Evolutionary conservation across 75 land plant genomes (phyloP).

Genomic region (Pinus tabuliformis): DNA sequence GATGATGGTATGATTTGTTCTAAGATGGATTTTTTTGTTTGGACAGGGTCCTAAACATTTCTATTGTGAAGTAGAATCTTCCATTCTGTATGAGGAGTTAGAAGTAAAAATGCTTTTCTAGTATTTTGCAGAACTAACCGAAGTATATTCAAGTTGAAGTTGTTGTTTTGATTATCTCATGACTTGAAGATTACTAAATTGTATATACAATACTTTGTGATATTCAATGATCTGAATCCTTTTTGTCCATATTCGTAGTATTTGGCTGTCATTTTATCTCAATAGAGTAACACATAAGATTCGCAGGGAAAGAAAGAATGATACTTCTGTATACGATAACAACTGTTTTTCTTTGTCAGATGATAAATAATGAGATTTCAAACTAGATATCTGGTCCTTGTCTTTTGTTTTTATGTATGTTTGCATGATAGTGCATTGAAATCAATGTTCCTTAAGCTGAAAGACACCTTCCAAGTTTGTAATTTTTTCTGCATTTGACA

Average conservation of each 20-base stretch:
- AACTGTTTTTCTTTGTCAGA: background rate
- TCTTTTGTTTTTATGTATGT: background rate
- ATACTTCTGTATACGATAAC: too few species aligned
- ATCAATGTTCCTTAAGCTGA: background rate
- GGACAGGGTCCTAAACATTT: too few species aligned
- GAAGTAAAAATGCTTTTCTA: background rate
- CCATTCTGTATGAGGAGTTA: background rate
- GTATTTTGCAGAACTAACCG: background rate
- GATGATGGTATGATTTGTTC: slow-evolving; percentile 1
- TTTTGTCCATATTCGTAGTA: background rate
- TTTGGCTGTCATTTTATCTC: too few species aligned
- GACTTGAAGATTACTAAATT: background rate
- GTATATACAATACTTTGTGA: background rate
- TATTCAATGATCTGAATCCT: background rate
- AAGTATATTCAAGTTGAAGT: background rate
- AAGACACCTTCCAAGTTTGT: too few species aligned
- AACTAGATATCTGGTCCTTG: background rate
- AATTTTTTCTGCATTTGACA: background rate
- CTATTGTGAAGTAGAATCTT: too few species aligned
- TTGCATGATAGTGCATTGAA: background rate
- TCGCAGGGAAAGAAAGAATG: too few species aligned
- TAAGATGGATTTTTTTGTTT: too few species aligned
- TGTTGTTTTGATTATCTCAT: background rate
- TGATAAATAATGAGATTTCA: background rate
- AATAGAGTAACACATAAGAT: too few species aligned